Base-by-base conservation (phyloP, 805 yeast species). In the Candida schatavii region DNA sequence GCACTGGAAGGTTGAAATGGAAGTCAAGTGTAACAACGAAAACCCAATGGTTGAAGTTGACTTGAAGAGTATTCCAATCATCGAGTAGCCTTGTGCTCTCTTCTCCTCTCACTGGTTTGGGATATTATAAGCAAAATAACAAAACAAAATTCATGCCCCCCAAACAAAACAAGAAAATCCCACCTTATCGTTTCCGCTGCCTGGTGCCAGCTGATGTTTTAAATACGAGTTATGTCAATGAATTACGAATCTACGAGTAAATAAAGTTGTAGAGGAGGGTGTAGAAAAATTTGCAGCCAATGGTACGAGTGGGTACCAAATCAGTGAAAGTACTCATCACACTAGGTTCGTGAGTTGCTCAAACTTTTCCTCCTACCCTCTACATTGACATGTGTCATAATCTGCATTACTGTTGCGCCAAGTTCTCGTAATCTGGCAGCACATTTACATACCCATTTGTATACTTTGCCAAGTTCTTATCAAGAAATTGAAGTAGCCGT, bases 31-130 rank as follows among this genome's bases (percentile, higher is more conserved):
- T 54, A 80, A 80, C 59, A 81, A 82, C 41, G 78, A 77, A 43
- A 77, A 77, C 55, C 87, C 93, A 15, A 61, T 75, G 64, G 82
- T 85, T 39, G 78, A 75, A 43, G 85, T 85, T 15, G 82, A 79
- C 50, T 83, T 83, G 57, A 71, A 60, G 56, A 74, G 86, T n/a
- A 54, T 70, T 37, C 83, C 85, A 17, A 35, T 35, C 13, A 5
- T 33, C 5, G 37, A 18, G n/a, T 35, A 7, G 26, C n/a, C n/a
- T 13, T 29, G 32, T 5, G 15, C n/a, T 13, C 15, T 29, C 5
- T 14, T 13, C 18, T 18, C 6, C n/a, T 29, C 15, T 29, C 15
- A 29, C 32, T 5, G 5, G n/a, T n/a, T n/a, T n/a, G n/a, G n/a
- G n/a, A n/a, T n/a, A n/a, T n/a, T 29, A 7, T 29, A 5, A 29